Evolutionary conservation across 495 filamentous ascomycete genomes (phyloP).

Genomic region (Astrothelium macrocarpum): DNA sequence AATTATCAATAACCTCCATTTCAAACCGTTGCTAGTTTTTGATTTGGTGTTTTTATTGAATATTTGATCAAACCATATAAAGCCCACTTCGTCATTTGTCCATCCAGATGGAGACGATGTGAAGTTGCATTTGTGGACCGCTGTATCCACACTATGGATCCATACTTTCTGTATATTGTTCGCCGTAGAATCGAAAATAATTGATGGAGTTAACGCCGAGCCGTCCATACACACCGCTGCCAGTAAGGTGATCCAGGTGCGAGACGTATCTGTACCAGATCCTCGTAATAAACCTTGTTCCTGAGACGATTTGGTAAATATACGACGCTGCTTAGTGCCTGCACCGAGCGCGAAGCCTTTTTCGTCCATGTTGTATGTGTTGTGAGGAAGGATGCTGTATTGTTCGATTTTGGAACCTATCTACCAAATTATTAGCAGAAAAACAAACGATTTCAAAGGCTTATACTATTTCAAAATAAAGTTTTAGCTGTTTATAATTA

Average conservation of each 20-base stretch:
- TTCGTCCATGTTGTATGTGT: conserved; percentile 1
- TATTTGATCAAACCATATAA: background rate
- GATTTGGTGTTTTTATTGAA: background rate
- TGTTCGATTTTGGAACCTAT: background rate
- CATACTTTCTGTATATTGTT: background rate
- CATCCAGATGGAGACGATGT: conserved; percentile 1
- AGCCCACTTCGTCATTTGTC: conserved; percentile 9
- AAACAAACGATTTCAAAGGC: background rate
- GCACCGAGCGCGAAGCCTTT: conserved; percentile 2
- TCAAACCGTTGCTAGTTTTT: conserved; percentile 3
- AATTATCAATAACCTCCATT: background rate
- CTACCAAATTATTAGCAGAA: background rate
- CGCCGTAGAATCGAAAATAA: background rate
- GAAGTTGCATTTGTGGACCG: background rate
- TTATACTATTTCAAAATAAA: background rate
- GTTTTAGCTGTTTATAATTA: background rate
- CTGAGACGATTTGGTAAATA: background rate
- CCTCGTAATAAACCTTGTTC: background rate
- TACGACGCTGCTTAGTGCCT: background rate
- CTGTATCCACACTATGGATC: background rate
- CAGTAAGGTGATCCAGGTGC: conserved; percentile 3
- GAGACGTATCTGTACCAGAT: background rate
- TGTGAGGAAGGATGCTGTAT: background rate
- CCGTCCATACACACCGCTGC: conserved; percentile 5
- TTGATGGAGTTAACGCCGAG: background rate